A percentile compares a stretch with the other conserved stretches of the same genome.
phyloP scores from a whole-genome alignment of 768 basidiomycete species.

The Coprinellus micaceus region DNA sequence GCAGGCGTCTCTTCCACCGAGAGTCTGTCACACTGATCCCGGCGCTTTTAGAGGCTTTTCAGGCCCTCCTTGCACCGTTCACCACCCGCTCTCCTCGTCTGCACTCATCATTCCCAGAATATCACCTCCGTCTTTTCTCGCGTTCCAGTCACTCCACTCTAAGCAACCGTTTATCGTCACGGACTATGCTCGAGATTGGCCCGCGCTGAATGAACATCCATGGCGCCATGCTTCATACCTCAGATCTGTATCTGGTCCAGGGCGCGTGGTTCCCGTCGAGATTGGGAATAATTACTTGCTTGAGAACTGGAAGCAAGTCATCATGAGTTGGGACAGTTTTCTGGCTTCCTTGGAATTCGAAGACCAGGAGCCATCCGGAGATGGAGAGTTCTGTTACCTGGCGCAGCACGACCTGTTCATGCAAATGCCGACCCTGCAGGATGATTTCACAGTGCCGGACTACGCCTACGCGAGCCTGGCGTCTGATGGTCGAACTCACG shows the following conservation, averaged over 20 bases:
- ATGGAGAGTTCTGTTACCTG: constrained; percentile 58
- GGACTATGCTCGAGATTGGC: constrained; percentile 66
- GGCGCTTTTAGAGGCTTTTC: neutral
- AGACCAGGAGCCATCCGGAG: constrained; percentile 20
- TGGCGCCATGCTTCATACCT: constrained; percentile 78
- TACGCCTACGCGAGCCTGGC: constrained; percentile 64
- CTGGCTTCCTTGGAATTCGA: constrained; percentile 43
- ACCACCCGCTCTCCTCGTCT: constrained; percentile 17
- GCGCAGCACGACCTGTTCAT: constrained; percentile 85
- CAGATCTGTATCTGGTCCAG: constrained; percentile 65
- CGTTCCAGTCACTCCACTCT: constrained; percentile 45
- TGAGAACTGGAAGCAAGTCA: constrained; percentile 74
- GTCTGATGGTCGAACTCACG: constrained; percentile 45
- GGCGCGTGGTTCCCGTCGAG: constrained; percentile 87
- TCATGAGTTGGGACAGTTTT: constrained; percentile 79
- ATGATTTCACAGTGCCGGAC: constrained; percentile 83
- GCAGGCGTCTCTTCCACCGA: constrained; percentile 36
- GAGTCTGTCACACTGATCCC: neutral
- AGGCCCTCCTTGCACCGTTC: constrained; percentile 7
- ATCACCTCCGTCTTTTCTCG: constrained; percentile 51
- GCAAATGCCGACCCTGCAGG: constrained; percentile 76
- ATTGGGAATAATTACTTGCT: constrained; percentile 80
- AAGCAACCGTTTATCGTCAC: constrained; percentile 70
- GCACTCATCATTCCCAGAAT: constrained; percentile 38
- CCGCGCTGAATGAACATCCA: constrained; percentile 63